Evolutionary conservation across 768 basidiomycete genomes (phyloP).

Genomic region (Podaxis pistillaris): DNA sequence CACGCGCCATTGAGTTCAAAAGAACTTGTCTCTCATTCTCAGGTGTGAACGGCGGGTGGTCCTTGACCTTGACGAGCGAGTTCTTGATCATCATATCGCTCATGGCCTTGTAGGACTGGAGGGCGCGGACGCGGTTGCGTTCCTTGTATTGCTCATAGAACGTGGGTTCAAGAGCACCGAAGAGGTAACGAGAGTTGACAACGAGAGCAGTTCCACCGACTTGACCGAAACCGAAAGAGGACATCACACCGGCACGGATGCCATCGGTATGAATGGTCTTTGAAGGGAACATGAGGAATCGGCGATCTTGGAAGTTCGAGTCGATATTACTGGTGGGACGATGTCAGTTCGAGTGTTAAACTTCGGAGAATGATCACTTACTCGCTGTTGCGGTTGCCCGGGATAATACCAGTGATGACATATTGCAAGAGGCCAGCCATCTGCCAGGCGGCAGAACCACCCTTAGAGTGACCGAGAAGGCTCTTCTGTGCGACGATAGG

Average conservation of each 20-base stretch:
- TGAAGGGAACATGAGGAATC: slow-evolving; percentile 95
- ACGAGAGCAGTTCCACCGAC: slow-evolving; percentile 91
- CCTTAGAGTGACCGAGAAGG: slow-evolving; percentile 96
- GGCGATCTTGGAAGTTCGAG: slow-evolving; percentile 84
- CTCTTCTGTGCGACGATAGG: slow-evolving; percentile 98
- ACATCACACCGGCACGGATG: slow-evolving; percentile 85
- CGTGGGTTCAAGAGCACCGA: slow-evolving; percentile 79
- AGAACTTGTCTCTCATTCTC: slow-evolving; percentile 87
- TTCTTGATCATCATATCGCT: slow-evolving; percentile 95
- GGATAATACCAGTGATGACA: slow-evolving; percentile 81
- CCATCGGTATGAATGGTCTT: slow-evolving; percentile 94
- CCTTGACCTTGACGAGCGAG: slow-evolving; percentile 92
- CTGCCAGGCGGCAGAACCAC: slow-evolving; percentile 98
- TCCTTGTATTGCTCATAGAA: slow-evolving; percentile 74
- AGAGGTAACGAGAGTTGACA: slow-evolving; percentile 87
- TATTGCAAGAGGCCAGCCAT: slow-evolving; percentile 89
- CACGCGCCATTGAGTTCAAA: slow-evolving; percentile 91
- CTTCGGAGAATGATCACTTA: slow-evolving; percentile 40
- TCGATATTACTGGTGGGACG: slow-evolving; percentile 76
- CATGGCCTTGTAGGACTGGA: slow-evolving; percentile 85
- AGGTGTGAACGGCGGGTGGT: slow-evolving; percentile 80
- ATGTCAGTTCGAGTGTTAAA: background rate
- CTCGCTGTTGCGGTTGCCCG: slow-evolving; percentile 96
- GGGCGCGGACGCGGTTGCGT: slow-evolving; percentile 63
- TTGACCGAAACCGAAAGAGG: slow-evolving; percentile 98